Base-by-base conservation (phyloP, 129 eudicot genomes). In the Chrysanthemum seticuspe region DNA sequence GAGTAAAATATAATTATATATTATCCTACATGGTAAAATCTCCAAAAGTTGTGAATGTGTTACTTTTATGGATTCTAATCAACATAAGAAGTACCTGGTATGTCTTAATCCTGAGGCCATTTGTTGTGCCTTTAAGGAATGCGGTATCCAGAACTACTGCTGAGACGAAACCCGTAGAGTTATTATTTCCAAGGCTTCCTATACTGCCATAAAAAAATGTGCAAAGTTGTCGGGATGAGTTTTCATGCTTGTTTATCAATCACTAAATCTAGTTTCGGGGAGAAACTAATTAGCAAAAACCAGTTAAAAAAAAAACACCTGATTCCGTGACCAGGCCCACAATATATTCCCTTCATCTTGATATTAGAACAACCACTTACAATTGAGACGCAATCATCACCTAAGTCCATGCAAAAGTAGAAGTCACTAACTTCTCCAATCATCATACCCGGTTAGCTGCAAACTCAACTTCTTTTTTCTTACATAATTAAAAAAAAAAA, bases 271-370 rank as follows among this genome's bases (percentile, higher is more conserved):
- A 53, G 56, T 53, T 53, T 58, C 61, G 16, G 31, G 31, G 29
- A 74, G 27, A 1, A n/a, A 73, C 52, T 8, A 15, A 65, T 65
- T 64, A 12, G 2, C 6, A 36, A 13, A 10, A 73, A 74, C 6
- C 5, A 54, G 1, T 61, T 16, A 68, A 6, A 61, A 65, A 65
- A 15, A 67, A 66, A 69, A 44, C 13, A 95, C 99, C 97, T 95
- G 76, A 95, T 91, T 76, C 96, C 99, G 74, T 95, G 99, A 65
- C 99, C 99, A 13, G 99, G 99, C 68, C 99, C 99, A 74, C 99
- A 95, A 61, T 67, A 76, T 51, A 95, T 86, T 7, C 68, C 68
- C 94, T 91, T 86, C 99, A 95, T 95, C 87, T 88, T 91, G 83
- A 95, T 91, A 78, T 45, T 83, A 52, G 97, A 90, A 81, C 97